These are phyloP conservation scores for Brassica nigra DNA, from an alignment of 345 rosid genomes.

Conservation along the genomic window DNA sequence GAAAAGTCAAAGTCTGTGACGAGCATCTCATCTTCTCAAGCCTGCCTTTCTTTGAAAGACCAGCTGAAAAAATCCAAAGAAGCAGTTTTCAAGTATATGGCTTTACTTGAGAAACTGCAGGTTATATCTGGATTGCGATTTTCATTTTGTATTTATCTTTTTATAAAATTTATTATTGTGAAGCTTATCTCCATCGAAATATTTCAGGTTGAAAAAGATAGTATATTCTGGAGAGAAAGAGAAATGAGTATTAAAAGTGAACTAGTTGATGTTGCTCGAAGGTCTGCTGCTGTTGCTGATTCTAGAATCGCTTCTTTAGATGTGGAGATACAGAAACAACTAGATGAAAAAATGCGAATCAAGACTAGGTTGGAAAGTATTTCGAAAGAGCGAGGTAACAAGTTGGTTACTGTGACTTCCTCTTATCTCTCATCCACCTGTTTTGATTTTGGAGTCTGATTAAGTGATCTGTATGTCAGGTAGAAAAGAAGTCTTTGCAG, in stretches of 20 bases:
- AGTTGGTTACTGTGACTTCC: constrained; percentile 27
- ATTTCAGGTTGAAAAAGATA: constrained; percentile 84
- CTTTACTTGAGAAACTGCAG: constrained; percentile 88
- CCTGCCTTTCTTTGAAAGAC: constrained; percentile 58
- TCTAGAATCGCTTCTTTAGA: constrained; percentile 65
- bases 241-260: constrained; percentile 78
- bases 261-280: constrained; percentile 69
- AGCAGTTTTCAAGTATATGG: constrained; percentile 65
- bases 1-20: constrained; percentile 73
- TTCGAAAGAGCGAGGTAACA: constrained; percentile 72
- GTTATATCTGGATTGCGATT: constrained; percentile 73
- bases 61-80: constrained; percentile 77
- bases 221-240: constrained; percentile 77
- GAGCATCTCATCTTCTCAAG: constrained; percentile 68
- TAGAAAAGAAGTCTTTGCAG: constrained; percentile 81
- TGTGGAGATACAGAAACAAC: constrained; percentile 65
- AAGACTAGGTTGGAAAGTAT: constrained; percentile 67
- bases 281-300: constrained; percentile 66
- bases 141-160: constrained; percentile 34
- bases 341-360: constrained; percentile 58
- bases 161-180: constrained; percentile 14
- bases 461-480: constrained; percentile 55
- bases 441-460: constrained; percentile 32
- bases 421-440: constrained; percentile 5
- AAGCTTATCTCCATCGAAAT: constrained; percentile 34